A percentile compares a stretch with the other conserved stretches of the same genome.
phyloP scores from a whole-genome alignment of 306 rosid genomes.

The Vigna hirtella region DNA sequence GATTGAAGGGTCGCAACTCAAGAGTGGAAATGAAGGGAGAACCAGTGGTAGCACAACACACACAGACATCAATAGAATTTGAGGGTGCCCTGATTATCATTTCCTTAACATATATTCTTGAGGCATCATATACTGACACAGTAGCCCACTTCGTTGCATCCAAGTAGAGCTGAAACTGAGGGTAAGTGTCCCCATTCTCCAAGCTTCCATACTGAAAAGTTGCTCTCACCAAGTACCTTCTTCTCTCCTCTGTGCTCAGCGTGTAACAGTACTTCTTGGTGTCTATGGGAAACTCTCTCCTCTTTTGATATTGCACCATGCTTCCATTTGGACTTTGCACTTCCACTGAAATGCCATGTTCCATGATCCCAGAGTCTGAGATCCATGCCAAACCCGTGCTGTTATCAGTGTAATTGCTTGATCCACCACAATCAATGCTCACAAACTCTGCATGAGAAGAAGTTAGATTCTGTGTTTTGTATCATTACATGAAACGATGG shows the following conservation, averaged over 20 bases:
- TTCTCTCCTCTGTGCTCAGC: conserved; percentile 63
- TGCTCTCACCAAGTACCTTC: conserved; percentile 71
- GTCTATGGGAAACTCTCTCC: conserved; percentile 78
- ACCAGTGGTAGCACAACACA: conserved; percentile 87
- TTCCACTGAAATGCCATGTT: conserved; percentile 53
- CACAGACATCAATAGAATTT: conserved; percentile 69
- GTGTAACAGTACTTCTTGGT: conserved; percentile 70
- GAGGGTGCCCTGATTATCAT: conserved; percentile 85
- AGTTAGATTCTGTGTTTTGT: neutral
- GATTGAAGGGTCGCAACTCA: conserved; percentile 81
- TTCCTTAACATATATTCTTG: conserved; percentile 72
- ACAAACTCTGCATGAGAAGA: conserved; percentile 62
- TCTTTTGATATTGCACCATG: conserved; percentile 53
- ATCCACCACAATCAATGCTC: conserved; percentile 84
- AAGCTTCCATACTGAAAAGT: conserved; percentile 74
- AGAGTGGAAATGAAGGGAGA: conserved; percentile 88
- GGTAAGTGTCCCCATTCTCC: conserved; percentile 74
- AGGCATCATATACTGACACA: conserved; percentile 73
- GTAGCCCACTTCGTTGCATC: conserved; percentile 86
- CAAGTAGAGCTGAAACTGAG: conserved; percentile 81
- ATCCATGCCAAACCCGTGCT: conserved; percentile 74
- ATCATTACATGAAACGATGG: conserved; percentile 24
- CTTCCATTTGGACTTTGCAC: conserved; percentile 63
- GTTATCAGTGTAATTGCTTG: conserved; percentile 66
- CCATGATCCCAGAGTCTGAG: conserved; percentile 63